Evolutionary conservation across 257 asterid genomes (phyloP), one percentile per base, ranked within the genome.

Genomic region (Solanum habrochaites): DNA sequence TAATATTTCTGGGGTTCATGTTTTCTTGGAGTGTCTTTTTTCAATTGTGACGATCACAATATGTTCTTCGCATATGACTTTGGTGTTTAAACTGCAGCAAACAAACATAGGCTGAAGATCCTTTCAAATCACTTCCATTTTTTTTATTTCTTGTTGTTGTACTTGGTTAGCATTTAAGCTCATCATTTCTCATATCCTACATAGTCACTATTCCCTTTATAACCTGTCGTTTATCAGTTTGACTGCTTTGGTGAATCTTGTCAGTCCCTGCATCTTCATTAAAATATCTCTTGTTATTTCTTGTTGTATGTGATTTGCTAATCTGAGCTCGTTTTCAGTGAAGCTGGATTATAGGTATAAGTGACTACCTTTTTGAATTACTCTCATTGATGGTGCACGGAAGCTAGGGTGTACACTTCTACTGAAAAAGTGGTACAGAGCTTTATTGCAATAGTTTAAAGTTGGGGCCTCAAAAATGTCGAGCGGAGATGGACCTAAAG

Each of bases 401-500:
- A 81, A 47, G 85, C 45, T 27, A 29, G 83, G 70, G 85, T 49
- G 31, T 70, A 31, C 45, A 45, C 12, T 35, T 70, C 67, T 85
- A 67, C 87, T 85, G 45, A 66, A 37, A 18, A 66, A 70, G 35
- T 47, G 83, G 21, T 42, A 5, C 15, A 85, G 45, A 85, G 45
- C 15, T n/a, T 71, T 66, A 27, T 85, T 85, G 23, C 78, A 42
- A 32, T 67, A 27, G 40, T 27, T 42, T 20, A 8, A 52, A 69
- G 58, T 32, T 40, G 71, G 45, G 16, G 39, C 16, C 20, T 85
- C 27, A 85, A 74, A 91, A 49, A 92, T 94, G 96, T 92, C 96
- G 67, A 86, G 87, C 31, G 93, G 90, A 89, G 96, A 92, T 86
- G 91, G 88, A 74, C 90, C 91, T 82, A 93, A 91, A 87, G 88